Base-by-base conservation (phyloP, 257 asterid genomes). In the Scutellaria barbata region DNA sequence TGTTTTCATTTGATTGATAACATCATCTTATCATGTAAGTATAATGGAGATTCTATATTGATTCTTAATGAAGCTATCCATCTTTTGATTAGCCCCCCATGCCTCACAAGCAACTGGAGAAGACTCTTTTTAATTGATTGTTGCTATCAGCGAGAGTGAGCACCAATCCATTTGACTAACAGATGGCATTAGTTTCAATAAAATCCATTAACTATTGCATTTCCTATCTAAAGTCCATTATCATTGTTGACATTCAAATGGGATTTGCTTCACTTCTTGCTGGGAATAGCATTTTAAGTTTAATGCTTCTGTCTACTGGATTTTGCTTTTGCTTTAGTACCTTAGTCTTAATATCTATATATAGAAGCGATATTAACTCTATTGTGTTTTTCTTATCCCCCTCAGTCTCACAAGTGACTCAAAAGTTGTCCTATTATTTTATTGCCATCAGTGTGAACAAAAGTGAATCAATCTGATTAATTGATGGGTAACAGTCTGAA, bases 1-100 rank as follows among this genome's bases (percentile, higher is more conserved):
- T 55, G 42, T 12, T 63, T 60, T 20, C 53, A 55, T 47, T 69
- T 63, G 79, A 40, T 30, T 57, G 14, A 51, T 42, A 60, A 53
- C 33, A 48, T 63, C 54, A 8, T 58, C 54, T 41, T 47, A 17
- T 39, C 33, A 55, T 63, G 63, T n/a, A n/a, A n/a, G n/a, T 48
- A 25, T 7, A 50, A 40, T 54, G 14, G 57, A 39, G 72, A 58
- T 50, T 58, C 16, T 57, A 30, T 14, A 9, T 33, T 20, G 22
- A 62, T 50, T 46, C 66, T 12, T 20, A 33, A 8, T 9, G 51
- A 48, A 70, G 48, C 47, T 7, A 8, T 56, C 55, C 11, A n/a
- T 50, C 41, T 35, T 30, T 30, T 30, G 35, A 30, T 30, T 30
- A 30, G 4, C 35, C 35, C 35, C 35, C 3, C 35, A 30, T 30